A percentile compares a stretch with the other conserved stretches of the same genome.
These are phyloP conservation scores for Nyctanthes arbortristis DNA, from an alignment of 257 asterid genomes.

Conservation along the genomic window DNA sequence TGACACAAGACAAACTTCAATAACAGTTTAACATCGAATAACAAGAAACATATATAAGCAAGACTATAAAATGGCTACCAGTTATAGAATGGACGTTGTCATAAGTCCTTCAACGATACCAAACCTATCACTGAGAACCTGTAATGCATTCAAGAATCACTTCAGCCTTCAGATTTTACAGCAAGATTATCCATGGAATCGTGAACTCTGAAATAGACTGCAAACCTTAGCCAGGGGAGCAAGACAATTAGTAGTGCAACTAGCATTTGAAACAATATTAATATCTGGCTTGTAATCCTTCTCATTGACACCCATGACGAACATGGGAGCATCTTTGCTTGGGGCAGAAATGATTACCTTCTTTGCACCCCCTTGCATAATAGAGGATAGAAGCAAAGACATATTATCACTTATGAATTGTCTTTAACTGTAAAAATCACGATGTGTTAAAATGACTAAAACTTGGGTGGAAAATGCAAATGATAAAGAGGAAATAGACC, in stretches of 20 bases:
- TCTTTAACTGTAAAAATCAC: too few relatives aligned
- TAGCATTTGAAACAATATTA: slow-evolving; percentile 81
- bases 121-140: slow-evolving; percentile 81
- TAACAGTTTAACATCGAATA: not conserved
- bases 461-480: too few relatives aligned
- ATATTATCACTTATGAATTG: too few relatives aligned
- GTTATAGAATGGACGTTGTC: slow-evolving; percentile 64
- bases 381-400: not conserved
- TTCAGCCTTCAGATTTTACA: not conserved
- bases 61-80: slow-evolving; percentile 35
- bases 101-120: slow-evolving; percentile 81
- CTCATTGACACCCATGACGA: slow-evolving; percentile 88
- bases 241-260: slow-evolving; percentile 88
- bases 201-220: not conserved
- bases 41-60: slow-evolving; percentile 7
- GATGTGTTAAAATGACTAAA: too few relatives aligned
- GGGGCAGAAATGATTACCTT: slow-evolving; percentile 87
- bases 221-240: slow-evolving; percentile 84
- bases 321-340: slow-evolving; percentile 83
- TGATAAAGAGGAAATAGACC: too few relatives aligned
- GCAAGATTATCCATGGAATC: not conserved
- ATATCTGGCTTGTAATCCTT: slow-evolving; percentile 73
- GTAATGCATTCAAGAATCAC: slow-evolving; percentile 19
- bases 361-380: slow-evolving; percentile 75
- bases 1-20: not conserved